Evolutionary conservation across 2,329 filamentous ascomycete species (phyloP).

Genomic region (Gnomoniopsis sp.): DNA sequence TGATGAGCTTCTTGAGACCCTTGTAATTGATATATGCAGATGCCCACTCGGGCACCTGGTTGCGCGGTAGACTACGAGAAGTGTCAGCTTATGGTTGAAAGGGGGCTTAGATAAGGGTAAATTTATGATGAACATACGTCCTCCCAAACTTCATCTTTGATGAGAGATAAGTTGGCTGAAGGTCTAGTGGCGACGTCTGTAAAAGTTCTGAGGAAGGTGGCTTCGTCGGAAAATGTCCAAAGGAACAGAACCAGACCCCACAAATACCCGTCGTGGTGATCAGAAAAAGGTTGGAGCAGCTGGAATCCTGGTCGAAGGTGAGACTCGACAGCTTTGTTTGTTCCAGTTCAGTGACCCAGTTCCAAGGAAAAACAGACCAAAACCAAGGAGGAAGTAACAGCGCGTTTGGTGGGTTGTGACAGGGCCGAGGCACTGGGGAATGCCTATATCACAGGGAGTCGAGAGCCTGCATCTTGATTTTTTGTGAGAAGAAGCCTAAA

Average conservation of each 20-base stretch:
- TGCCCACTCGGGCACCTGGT: constrained; percentile 86
- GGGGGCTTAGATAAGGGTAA: background rate
- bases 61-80: constrained; percentile 56
- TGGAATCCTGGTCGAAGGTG: no score
- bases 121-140: constrained; percentile 25
- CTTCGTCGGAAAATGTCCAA: background rate
- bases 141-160: constrained; percentile 34
- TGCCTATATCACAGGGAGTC: constrained; percentile 8
- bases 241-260: background rate
- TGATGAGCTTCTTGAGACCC: constrained; percentile 92
- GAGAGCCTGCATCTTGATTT: constrained; percentile 18
- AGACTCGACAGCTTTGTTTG: no score
- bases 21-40: constrained; percentile 86
- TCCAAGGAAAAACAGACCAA: no score
- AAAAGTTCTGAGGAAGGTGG: background rate
- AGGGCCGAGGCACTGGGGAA: constrained; percentile 1
- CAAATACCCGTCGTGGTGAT: background rate
- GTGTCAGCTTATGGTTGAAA: background rate
- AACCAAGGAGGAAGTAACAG: no score
- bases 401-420: background rate
- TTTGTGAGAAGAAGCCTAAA: constrained; percentile 18
- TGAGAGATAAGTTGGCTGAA: background rate
- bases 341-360: background rate
- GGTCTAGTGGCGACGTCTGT: background rate
- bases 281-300: background rate